phyloP scores from a whole-genome alignment of 1,284 basidiomycete genomes.

The Microbotryum saponariae region DNA sequence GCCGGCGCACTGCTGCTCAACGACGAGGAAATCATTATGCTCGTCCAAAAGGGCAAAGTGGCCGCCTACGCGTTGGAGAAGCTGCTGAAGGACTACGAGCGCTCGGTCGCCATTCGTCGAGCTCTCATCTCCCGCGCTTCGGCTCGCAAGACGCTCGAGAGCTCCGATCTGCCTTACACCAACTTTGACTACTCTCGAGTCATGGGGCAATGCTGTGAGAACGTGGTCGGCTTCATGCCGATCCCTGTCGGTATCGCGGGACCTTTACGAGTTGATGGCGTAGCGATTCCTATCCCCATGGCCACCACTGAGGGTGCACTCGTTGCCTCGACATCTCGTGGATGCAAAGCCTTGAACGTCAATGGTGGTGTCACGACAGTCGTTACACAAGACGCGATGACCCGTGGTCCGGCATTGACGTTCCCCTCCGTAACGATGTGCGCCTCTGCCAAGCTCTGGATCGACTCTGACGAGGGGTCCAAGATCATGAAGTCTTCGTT shows the following conservation, averaged over 20 bases:
- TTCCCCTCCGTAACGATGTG: constrained; percentile 77
- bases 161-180: constrained; percentile 70
- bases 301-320: constrained; percentile 98
- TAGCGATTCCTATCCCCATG: constrained; percentile 88
- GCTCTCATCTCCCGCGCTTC: constrained; percentile 88
- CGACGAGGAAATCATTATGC: constrained; percentile 85
- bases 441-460: constrained; percentile 78
- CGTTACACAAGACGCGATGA: constrained; percentile 91
- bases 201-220: constrained; percentile 97
- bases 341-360: constrained; percentile 94
- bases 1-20: constrained; percentile 55
- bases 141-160: constrained; percentile 73
- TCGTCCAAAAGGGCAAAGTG: constrained; percentile 88
- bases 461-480: constrained; percentile 77
- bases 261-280: constrained; percentile 84
- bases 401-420: constrained; percentile 92
- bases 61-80: constrained; percentile 92
- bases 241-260: constrained; percentile 94
- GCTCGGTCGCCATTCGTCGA: constrained; percentile 79
- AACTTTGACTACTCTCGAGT: constrained; percentile 92
- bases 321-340: constrained; percentile 92
- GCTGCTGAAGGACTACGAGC: constrained; percentile 72
- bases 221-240: constrained; percentile 96
- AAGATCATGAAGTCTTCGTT: constrained; percentile 72
- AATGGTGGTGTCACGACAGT: constrained; percentile 94